Percentiles rank a stretch among this genome's conserved stretches.
phyloP scores from a whole-genome alignment of 345 rosid species.

The Geranium rotundifolium region DNA sequence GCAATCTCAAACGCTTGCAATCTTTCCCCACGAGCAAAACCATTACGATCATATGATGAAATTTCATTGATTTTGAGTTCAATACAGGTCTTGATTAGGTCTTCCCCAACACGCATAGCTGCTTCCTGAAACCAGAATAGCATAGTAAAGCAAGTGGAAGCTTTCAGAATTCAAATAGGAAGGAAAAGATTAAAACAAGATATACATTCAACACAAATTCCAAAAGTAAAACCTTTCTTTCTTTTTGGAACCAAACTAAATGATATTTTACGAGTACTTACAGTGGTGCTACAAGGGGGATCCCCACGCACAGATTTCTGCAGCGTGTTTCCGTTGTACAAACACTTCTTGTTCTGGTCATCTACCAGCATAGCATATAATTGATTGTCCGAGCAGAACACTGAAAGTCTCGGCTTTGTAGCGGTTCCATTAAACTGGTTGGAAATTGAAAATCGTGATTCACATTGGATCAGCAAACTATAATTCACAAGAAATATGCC shows the following conservation, averaged over 20 bases:
- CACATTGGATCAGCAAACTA: background rate
- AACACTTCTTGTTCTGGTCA: slow-evolving; percentile 67
- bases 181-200: too few relatives aligned
- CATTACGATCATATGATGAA: slow-evolving; percentile 75
- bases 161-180: background rate
- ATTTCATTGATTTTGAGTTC: slow-evolving; percentile 57
- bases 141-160: background rate
- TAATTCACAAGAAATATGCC: background rate
- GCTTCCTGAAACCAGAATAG: slow-evolving; percentile 49
- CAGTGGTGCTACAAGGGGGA: slow-evolving; percentile 44
- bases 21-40: slow-evolving; percentile 62
- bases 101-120: slow-evolving; percentile 72
- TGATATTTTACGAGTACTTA: slow-evolving; percentile 37
- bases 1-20: slow-evolving; percentile 74
- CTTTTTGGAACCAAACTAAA: too few relatives aligned
- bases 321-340: slow-evolving; percentile 71
- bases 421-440: slow-evolving; percentile 58
- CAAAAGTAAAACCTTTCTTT: too few relatives aligned
- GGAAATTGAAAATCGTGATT: background rate
- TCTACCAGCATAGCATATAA: slow-evolving; percentile 83
- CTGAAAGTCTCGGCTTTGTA: slow-evolving; percentile 67
- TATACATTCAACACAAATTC: too few relatives aligned
- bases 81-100: slow-evolving; percentile 53
- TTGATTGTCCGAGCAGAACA: slow-evolving; percentile 83
- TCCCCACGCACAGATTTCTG: slow-evolving; percentile 62